Percentiles rank a stretch among this genome's conserved stretches.
These are phyloP conservation scores for Neocucurbitaria cava DNA, from an alignment of 2,329 filamentous ascomycete species.

Conservation along the genomic window DNA sequence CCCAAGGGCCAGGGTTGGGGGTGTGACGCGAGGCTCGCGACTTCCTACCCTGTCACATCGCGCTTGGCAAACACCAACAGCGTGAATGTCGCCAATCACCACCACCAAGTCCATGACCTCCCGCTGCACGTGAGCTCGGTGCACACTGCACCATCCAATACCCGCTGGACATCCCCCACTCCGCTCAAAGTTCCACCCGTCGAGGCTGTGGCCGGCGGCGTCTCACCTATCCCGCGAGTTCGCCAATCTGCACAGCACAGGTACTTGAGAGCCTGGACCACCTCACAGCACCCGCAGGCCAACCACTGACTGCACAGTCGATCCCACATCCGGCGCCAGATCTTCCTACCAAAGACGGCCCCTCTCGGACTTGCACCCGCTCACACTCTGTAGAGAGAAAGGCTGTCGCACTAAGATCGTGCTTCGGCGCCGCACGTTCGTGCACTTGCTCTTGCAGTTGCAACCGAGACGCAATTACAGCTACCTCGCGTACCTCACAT, in stretches of 20 bases:
- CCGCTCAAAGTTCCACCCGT: too few relatives aligned
- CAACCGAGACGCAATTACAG: neutral
- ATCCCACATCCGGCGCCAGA: neutral
- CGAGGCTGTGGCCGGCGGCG: neutral
- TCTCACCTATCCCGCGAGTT: neutral
- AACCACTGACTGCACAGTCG: neutral
- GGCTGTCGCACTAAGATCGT: conserved; percentile 1
- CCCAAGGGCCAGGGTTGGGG: conserved; percentile 6
- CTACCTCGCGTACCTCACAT: neutral
- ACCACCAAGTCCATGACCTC: neutral
- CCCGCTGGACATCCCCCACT: neutral
- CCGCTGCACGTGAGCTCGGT: neutral
- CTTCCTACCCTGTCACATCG: conserved; percentile 11
- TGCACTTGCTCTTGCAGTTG: neutral
- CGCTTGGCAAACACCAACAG: conserved; percentile 20
- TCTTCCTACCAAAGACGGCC: neutral
- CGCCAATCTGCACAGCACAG: neutral
- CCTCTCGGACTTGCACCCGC: neutral
- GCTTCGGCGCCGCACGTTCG: neutral
- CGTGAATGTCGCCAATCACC: neutral
- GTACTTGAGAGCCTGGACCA: neutral
- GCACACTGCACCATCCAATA: neutral
- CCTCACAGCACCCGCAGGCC: neutral
- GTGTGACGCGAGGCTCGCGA: conserved; percentile 22
- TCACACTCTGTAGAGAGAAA: neutral